Conservation (phyloP, 2,329 filamentous ascomycete genomes). For the Arthroderma sp. region DNA sequence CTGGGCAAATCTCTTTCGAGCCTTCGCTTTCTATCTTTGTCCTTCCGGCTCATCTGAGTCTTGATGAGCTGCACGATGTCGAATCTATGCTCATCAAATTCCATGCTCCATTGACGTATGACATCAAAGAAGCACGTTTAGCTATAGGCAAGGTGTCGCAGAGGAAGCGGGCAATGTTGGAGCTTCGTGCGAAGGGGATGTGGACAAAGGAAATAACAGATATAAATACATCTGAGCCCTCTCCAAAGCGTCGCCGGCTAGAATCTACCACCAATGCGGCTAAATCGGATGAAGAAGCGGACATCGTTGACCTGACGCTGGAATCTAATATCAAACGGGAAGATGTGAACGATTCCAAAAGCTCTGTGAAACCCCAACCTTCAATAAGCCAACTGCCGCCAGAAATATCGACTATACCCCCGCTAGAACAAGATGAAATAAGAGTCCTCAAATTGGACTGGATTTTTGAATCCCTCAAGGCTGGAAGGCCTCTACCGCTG, state of each 20-base stretch:
- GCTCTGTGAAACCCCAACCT: conserved; percentile 4
- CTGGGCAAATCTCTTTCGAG: conserved; percentile 5
- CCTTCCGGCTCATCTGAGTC: conserved; percentile 53
- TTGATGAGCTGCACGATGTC: conserved; percentile 48
- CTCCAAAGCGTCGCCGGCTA: conserved; percentile 19
- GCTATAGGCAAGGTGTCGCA: conserved; percentile 61
- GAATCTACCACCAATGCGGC: conserved; percentile 1
- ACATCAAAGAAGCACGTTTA: conserved; percentile 57
- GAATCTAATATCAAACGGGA: conserved; percentile 21
- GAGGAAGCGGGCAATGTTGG: conserved; percentile 59
- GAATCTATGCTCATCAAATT: conserved; percentile 48
- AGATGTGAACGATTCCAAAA: conserved; percentile 5
- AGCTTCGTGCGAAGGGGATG: conserved; percentile 57
- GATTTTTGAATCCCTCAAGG: conserved; percentile 36
- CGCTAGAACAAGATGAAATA: conserved; percentile 3
- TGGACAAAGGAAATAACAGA: conserved; percentile 27
- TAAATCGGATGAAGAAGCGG: conserved; percentile 2
- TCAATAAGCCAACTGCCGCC: conserved; percentile 3
- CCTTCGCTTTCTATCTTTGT: conserved; percentile 54
- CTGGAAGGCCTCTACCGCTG: conserved; percentile 32
- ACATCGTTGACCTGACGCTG: conserved; percentile 18
- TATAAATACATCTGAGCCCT: conserved; percentile 7
- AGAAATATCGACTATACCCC: not conserved
- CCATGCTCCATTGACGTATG: conserved; percentile 51
- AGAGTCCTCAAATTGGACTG: conserved; percentile 42